Evolutionary conservation across 2,329 filamentous ascomycete genomes (phyloP), one percentile per base, ranked within the genome.

Genomic region (Aspergillus awamori): DNA sequence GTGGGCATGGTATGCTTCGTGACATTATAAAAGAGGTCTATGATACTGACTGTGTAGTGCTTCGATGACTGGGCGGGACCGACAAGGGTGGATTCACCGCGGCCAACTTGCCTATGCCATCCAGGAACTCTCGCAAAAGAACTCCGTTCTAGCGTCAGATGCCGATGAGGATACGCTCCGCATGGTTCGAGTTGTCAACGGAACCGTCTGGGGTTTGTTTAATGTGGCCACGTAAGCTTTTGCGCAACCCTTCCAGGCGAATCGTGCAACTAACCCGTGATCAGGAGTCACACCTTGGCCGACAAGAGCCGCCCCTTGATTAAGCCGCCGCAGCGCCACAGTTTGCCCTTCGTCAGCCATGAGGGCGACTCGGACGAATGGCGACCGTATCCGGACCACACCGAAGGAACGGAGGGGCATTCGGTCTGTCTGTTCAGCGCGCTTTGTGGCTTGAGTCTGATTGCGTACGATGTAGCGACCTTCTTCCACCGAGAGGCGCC

Each of bases 21-120:
- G 17, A 38, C 20, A 6, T 4, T 24, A 11, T 5, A 15, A 2
- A 20, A 20, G 10, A 1, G 5, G 30, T 13, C 26, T 11, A 13
- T 43, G 11, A 26, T 11, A 15, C 53, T 59, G 30, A 64, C 47
- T n/a, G 5, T 4, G 1, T 10, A 77, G 75, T 61, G 68, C 72
- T 17, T 69, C 67, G 49, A 66, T 72, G 53, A 74, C 70, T 15
- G 69, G 73, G 10, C 71, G 74, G 57, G 74, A 77, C 47, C 67
- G 71, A 4, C 63, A 64, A n/a, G 69, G 66, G 3, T 74, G 71
- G 70, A 59, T 72, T 20, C 70, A 70, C 24, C 66, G 67, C n/a
- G 66, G 64, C 28, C 69, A 74, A 26, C 60, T 73, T 4, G 66
- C 64, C 30, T 68, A 69, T 47, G 67, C 67, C 4, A 61, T 68